Evolutionary conservation across 2,329 filamentous ascomycete species (phyloP), one percentile per base, ranked within the genome.

Genomic region (Fusarium nodosum): DNA sequence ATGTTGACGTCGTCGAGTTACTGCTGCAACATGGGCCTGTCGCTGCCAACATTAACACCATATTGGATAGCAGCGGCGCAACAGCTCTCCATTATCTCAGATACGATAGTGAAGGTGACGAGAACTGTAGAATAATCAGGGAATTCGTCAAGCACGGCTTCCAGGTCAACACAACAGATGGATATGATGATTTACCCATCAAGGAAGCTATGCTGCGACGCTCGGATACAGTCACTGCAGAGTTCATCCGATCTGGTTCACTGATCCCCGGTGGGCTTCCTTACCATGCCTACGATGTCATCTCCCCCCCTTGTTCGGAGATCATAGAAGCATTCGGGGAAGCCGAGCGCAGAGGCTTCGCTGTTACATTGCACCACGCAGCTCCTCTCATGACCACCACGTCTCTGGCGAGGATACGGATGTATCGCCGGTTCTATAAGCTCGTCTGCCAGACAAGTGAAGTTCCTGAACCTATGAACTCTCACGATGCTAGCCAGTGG

Each of bases 191-290:
- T 7, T 20, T 47, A 4, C 56, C 63, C 2, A 22, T 67, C 8
- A 6, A 20, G 1, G n/a, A 20, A 7, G 28, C 61, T 13, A 10
- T 34, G 5, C 7, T 28, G 41, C 4, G 1, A 15, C 2, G 2
- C 5, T 12, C 36, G 7, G 7, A 4, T 2, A 24, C 9, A 10
- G 7, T 61, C 2, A 12, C 22, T 1, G 24, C 33, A 7, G 33
- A 51, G 26, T 36, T 62, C 6, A 61, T 66, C 13, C 24, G 22
- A 12, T 18, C 38, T 24, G 64, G 61, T n/a, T 60, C 51, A 7
- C 10, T 18, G 0, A 18, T 50, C 5, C 44, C 16, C 3, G 11
- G 28, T 5, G 53, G 12, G 2, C 31, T 59, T n/a, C 9, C 9
- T 16, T 6, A 4, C 6, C 12, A n/a, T 15, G 8, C 20, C 15